These are phyloP conservation scores for Cadophora malorum DNA, from an alignment of 2,329 filamentous ascomycete species.

Conservation along the genomic window DNA sequence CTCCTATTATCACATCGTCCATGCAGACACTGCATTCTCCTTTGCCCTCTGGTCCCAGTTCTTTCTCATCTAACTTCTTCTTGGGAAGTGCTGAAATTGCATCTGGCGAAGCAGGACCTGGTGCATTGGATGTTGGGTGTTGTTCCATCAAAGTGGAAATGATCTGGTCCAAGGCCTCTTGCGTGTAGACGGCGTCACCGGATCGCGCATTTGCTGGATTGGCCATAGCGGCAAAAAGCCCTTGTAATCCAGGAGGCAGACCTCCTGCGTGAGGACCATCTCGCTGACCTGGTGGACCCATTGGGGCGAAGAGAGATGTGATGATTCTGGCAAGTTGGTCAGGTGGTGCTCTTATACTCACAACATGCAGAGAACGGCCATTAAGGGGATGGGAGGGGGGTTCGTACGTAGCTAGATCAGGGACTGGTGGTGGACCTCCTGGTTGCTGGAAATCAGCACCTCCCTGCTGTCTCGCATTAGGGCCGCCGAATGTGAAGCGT, in stretches of 20 bases:
- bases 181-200: conserved; percentile 87
- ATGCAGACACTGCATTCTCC: conserved; percentile 96
- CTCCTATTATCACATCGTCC: conserved; percentile 76
- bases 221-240: conserved; percentile 59
- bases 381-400: conserved; percentile 28
- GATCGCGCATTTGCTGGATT: conserved; percentile 59
- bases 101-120: conserved; percentile 77
- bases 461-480: conserved; percentile 52
- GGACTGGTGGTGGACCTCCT: conserved; percentile 51
- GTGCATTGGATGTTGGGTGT: conserved; percentile 76
- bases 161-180: conserved; percentile 89
- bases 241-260: conserved; percentile 53
- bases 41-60: conserved; percentile 69
- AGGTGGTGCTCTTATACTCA: conserved; percentile 39
- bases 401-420: conserved; percentile 56
- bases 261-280: conserved; percentile 38
- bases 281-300: conserved; percentile 33
- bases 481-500: conserved; percentile 44
- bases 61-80: conserved; percentile 70
- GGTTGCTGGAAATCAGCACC: conserved; percentile 55
- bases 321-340: conserved; percentile 42
- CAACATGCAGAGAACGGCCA: conserved; percentile 33
- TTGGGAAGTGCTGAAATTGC: conserved; percentile 78
- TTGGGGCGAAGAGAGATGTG: conserved; percentile 39
- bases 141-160: conserved; percentile 89